A percentile compares a stretch with the other conserved stretches of the same genome.
Conservation (phyloP, 331 rosid species). For the Malus hybrid region DNA sequence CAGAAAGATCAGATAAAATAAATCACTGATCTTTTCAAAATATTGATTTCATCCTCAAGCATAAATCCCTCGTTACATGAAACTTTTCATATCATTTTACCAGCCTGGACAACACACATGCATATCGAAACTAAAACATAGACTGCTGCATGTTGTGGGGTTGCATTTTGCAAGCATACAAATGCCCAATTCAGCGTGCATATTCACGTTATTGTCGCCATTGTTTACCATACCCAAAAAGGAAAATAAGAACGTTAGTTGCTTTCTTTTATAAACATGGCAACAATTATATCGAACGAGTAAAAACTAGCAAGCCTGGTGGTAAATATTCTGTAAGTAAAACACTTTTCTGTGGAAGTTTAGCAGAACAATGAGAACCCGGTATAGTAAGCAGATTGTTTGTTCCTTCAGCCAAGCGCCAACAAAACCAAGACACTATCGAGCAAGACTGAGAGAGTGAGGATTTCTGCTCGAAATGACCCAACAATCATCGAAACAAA, state of each 20-base stretch:
- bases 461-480: neutral
- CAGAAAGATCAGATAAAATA: neutral
- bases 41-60: neutral
- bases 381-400: neutral
- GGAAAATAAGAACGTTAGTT: neutral
- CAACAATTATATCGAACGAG: neutral
- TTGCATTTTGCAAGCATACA: neutral
- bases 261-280: neutral
- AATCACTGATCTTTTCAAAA: neutral
- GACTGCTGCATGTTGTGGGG: neutral
- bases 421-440: neutral
- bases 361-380: neutral
- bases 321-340: neutral
- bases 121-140: neutral
- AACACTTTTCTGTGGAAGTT: neutral
- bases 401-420: neutral
- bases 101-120: neutral
- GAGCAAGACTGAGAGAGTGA: neutral
- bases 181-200: constrained; percentile 5
- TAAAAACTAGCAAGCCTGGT: neutral
- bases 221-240: neutral
- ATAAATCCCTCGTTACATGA: neutral
- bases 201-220: neutral
- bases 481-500: neutral
- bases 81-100: neutral